These are phyloP conservation scores for Aspergillus japonicus DNA, from an alignment of 2,329 filamentous ascomycete genomes.

Conservation along the genomic window DNA sequence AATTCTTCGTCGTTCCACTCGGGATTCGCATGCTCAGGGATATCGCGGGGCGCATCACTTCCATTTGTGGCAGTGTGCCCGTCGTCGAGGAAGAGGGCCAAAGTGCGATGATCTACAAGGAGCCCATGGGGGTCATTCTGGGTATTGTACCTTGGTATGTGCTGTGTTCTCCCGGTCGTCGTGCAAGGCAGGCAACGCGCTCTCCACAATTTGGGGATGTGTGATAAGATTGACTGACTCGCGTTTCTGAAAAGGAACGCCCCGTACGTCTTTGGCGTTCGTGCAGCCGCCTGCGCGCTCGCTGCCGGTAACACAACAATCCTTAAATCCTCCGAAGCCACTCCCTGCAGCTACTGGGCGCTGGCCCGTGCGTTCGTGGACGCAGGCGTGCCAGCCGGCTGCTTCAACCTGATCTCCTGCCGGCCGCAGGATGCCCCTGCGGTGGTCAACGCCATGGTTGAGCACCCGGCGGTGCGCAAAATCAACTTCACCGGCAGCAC, in stretches of 20 bases:
- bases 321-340: conserved; percentile 67
- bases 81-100: conserved; percentile 50
- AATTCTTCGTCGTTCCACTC: conserved; percentile 32
- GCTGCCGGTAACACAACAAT: conserved; percentile 71
- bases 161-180: conserved; percentile 35
- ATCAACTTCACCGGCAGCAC: conserved; percentile 49
- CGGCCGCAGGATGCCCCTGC: conserved; percentile 60
- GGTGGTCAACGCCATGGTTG: conserved; percentile 67
- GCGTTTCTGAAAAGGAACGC: conserved; percentile 47
- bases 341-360: conserved; percentile 61
- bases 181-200: background rate
- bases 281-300: conserved; percentile 60
- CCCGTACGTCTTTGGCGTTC: conserved; percentile 50
- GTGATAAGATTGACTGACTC: background rate
- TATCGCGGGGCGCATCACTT: conserved; percentile 49
- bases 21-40: conserved; percentile 46
- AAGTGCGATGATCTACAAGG: conserved; percentile 66
- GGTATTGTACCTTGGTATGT: conserved; percentile 74
- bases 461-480: conserved; percentile 43
- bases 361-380: conserved; percentile 64
- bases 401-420: conserved; percentile 69
- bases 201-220: background rate
- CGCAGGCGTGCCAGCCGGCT: conserved; percentile 71
- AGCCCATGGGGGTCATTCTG: conserved; percentile 75
- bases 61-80: conserved; percentile 51